Base-by-base conservation (phyloP, 768 basidiomycete genomes). In the Sarcomyxa edulis region DNA sequence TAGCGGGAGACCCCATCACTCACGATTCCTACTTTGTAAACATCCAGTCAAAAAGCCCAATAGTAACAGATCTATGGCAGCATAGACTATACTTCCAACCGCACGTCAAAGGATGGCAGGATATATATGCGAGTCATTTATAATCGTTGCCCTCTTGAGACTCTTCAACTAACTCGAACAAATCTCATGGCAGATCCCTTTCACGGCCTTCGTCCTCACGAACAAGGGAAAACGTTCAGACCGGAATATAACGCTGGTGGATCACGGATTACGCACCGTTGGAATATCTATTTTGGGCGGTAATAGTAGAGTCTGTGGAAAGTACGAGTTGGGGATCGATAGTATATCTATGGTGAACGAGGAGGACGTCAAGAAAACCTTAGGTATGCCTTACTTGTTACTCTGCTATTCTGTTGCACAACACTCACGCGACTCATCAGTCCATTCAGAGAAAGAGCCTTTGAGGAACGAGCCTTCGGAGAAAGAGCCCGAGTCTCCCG, bases 21-120 rank as follows among this genome's bases (percentile, higher is more conserved):
- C 76, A 80, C 45, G 78, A 78, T 48, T 81, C 87, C n/a, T 97
- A 92, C 68, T 94, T 85, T 48, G 84, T 91, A 33, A 97, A 98
- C 61, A 65, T 97, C 32, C 93, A 96, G 58, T 95, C 92, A 2
- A 85, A 91, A 36, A 85, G 87, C 1, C 71, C 78, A 30, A 69
- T 87, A 34, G 74, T 79, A 35, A 84, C 80, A 25, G 91, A 95
- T 55, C 65, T 98, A n/a, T 98, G 88, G 83, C 95, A 96, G 54
- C 93, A 97, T 49, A 75, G 89, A 23, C 67, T 98, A n/a, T 88
- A 76, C 60, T 86, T 93, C 55, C 66, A 71, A 35, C 71, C 75
- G 39, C 63, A 67, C 19, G 74, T 81, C 41, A 72, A 76, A 18
- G 62, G 67, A 4, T 94, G 91, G 91, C 84, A 92, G 55, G 81